Percentiles rank a stretch among this genome's conserved stretches.
Evolutionary conservation across 352 stramenopile species (phyloP).

Genomic region (Blastocystis sp.): DNA sequence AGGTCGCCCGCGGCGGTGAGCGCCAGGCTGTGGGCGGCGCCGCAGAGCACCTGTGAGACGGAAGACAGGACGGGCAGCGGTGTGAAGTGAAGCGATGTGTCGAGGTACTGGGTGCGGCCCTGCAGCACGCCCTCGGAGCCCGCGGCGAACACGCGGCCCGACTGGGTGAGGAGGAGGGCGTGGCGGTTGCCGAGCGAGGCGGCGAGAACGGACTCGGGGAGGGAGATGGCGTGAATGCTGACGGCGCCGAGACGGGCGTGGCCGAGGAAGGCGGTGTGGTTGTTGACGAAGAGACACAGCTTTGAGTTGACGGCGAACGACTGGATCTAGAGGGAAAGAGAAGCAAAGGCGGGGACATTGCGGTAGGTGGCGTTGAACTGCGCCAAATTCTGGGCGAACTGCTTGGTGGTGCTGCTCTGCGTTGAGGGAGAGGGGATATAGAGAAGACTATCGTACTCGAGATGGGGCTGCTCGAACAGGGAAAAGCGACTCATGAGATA

Average conservation of each 20-base stretch:
- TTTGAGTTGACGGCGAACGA: background rate
- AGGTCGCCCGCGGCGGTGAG: slow-evolving; percentile 70
- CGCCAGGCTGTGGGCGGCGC: slow-evolving; percentile 70
- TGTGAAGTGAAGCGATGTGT: background rate
- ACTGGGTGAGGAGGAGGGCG: background rate
- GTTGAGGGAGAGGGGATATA: background rate
- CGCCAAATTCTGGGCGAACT: slow-evolving; percentile 8
- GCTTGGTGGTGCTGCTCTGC: background rate
- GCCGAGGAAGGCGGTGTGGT: background rate
- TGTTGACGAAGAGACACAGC: slow-evolving; percentile 18
- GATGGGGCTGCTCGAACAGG: background rate
- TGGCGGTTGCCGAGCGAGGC: background rate
- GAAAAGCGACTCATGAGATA: slow-evolving; percentile 29
- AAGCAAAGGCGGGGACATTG: background rate
- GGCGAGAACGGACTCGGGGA: background rate
- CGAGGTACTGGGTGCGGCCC: background rate
- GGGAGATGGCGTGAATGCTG: slow-evolving; percentile 4
- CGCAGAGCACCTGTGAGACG: slow-evolving; percentile 69
- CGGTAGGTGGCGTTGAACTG: slow-evolving; percentile 30
- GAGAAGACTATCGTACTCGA: slow-evolving; percentile 38
- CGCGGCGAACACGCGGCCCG: background rate
- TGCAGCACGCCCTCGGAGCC: background rate
- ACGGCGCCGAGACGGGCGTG: background rate
- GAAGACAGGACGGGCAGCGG: background rate
- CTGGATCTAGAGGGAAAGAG: background rate